Percentiles rank a stretch among this genome's conserved stretches.
These are phyloP conservation scores for Acanthamoeba rhysodes DNA, from an alignment of 208 protist species.

Conservation along the genomic window DNA sequence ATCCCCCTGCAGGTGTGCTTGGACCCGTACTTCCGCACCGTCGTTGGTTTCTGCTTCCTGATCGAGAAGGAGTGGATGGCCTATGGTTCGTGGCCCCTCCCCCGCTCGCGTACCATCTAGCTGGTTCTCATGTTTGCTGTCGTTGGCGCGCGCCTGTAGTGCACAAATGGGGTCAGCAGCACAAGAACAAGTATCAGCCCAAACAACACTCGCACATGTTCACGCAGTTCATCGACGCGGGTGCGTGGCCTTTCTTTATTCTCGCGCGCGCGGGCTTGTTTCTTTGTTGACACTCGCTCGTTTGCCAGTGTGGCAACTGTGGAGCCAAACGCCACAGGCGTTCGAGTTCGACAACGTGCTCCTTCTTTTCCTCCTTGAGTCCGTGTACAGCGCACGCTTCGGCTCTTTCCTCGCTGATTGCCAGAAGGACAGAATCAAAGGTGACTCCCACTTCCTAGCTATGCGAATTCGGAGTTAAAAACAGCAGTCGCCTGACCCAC, in stretches of 20 bases:
- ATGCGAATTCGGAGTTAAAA: too few species aligned
- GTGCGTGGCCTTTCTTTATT: neutral
- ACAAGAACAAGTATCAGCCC: constrained; percentile 68
- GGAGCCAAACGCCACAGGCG: neutral
- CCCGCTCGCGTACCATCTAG: neutral
- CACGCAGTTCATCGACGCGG: constrained; percentile 58
- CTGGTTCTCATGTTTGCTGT: too few species aligned
- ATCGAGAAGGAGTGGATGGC: constrained; percentile 95
- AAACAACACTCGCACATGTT: constrained; percentile 59
- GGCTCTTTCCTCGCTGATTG: constrained; percentile 56
- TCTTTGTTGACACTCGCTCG: too few species aligned
- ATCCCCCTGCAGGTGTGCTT: constrained; percentile 64
- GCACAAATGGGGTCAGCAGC: constrained; percentile 60
- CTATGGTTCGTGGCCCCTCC: constrained; percentile 84
- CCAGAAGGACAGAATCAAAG: constrained; percentile 5
- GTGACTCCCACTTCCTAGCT: neutral
- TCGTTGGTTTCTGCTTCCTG: constrained; percentile 93
- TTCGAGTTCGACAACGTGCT: constrained; percentile 51
- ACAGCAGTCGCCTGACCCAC: too few species aligned
- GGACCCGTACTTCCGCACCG: constrained; percentile 95
- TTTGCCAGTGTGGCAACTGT: constrained; percentile 65
- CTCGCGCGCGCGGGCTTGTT: too few species aligned
- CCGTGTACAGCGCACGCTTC: constrained; percentile 63
- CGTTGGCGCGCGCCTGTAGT: neutral
- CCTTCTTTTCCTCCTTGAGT: constrained; percentile 52